Evolutionary conservation across 2,329 filamentous ascomycete species (phyloP).

Genomic region (Diaporthe australafricana): DNA sequence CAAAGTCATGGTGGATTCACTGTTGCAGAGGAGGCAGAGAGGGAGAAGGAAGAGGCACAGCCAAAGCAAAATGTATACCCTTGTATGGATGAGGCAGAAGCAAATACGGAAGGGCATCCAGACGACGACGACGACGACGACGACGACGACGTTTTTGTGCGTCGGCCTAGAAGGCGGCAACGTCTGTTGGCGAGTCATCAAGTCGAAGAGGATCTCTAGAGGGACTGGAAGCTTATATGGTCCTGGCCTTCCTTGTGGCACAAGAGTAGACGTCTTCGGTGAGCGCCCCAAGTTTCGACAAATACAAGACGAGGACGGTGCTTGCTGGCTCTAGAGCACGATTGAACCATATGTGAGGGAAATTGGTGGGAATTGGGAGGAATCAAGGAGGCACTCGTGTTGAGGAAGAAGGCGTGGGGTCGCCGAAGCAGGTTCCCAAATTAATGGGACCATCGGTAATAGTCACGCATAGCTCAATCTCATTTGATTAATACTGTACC

Average conservation of each 20-base stretch:
- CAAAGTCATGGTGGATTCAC: background rate
- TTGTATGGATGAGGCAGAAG: background rate
- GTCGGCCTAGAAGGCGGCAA: background rate
- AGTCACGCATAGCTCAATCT: background rate
- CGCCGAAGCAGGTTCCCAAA: background rate
- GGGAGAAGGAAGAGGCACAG: background rate
- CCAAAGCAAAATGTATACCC: background rate
- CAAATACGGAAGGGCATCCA: background rate
- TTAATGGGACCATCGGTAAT: background rate
- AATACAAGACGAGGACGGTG: background rate
- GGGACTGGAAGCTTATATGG: background rate
- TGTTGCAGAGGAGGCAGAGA: background rate
- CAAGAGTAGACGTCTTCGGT: background rate
- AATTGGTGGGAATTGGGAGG: background rate
- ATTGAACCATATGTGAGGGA: background rate
- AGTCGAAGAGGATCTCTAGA: background rate
- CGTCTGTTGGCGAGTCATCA: background rate
- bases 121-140: background rate
- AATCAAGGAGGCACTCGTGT: background rate
- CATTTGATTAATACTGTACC: background rate
- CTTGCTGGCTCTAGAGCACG: background rate
- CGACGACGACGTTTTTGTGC: conserved; percentile 3
- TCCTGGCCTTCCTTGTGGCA: too few species aligned
- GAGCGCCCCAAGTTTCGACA: too few species aligned
- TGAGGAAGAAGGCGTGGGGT: background rate